Evolutionary conservation across 169 alveolate genomes (phyloP).

Genomic region (Cardiosporidium cionae): DNA sequence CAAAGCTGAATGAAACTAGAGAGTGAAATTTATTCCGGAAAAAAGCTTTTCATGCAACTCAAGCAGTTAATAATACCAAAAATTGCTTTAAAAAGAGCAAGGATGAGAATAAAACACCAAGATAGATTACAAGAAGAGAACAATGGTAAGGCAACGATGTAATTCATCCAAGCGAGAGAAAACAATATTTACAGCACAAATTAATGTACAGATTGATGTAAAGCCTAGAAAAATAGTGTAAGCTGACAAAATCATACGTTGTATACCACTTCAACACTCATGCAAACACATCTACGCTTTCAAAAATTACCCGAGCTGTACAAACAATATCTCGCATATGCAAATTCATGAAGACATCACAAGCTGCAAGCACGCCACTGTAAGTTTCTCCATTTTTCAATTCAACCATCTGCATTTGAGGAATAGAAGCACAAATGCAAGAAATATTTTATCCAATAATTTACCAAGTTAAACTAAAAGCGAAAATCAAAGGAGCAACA

Average conservation of each 20-base stretch:
- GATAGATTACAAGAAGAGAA: too few species aligned
- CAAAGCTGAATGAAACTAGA: too few species aligned
- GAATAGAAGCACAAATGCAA: not conserved
- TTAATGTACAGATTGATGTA: too few species aligned
- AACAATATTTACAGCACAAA: too few species aligned
- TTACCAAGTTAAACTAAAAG: not conserved
- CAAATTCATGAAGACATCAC: constrained; percentile 48
- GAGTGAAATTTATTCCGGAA: too few species aligned
- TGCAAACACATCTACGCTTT: not conserved
- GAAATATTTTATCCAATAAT: not conserved
- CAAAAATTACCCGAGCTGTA: constrained; percentile 30
- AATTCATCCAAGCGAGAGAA: too few species aligned
- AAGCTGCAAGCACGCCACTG: constrained; percentile 46
- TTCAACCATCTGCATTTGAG: constrained; percentile 40
- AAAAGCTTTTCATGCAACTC: too few species aligned
- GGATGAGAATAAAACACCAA: too few species aligned
- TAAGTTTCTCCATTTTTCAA: constrained; percentile 51
- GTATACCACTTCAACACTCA: not conserved
- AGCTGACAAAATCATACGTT: not conserved
- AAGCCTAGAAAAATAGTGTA: too few species aligned
- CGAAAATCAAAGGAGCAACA: not conserved
- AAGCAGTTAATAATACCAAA: too few species aligned
- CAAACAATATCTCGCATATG: constrained; percentile 44
- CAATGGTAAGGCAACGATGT: too few species aligned
- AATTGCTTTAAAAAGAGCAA: too few species aligned